A percentile compares a stretch with the other conserved stretches of the same genome.
Evolutionary conservation across 306 rosid species (phyloP).

Genomic region (Pyrus betulifolia): DNA sequence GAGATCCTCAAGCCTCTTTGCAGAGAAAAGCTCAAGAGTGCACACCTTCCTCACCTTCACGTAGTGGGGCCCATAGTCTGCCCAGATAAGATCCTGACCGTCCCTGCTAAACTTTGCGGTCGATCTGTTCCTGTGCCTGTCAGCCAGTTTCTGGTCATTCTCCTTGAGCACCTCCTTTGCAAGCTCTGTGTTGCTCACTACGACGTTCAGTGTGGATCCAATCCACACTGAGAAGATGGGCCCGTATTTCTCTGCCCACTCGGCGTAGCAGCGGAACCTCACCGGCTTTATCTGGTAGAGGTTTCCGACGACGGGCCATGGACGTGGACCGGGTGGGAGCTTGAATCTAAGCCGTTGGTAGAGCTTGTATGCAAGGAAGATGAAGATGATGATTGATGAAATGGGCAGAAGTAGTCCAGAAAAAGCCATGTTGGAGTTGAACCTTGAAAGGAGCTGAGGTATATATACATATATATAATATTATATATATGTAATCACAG

Average conservation of each 20-base stretch:
- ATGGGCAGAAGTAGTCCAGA: slow-evolving; percentile 11
- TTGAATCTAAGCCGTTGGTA: slow-evolving; percentile 49
- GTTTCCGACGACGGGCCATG: slow-evolving; percentile 81
- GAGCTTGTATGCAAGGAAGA: slow-evolving; percentile 33
- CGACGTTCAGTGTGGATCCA: slow-evolving; percentile 62
- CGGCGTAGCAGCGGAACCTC: slow-evolving; percentile 70
- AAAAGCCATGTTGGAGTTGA: background rate
- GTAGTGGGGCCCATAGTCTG: slow-evolving; percentile 93
- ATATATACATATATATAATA: no score
- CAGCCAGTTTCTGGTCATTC: slow-evolving; percentile 63
- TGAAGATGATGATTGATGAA: slow-evolving; percentile 13
- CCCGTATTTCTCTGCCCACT: slow-evolving; percentile 72
- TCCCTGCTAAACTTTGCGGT: slow-evolving; percentile 71
- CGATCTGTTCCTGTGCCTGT: slow-evolving; percentile 62
- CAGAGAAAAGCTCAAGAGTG: slow-evolving; percentile 84
- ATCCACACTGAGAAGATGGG: slow-evolving; percentile 90
- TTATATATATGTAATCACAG: no score
- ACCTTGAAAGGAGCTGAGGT: no score
- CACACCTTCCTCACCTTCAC: slow-evolving; percentile 93
- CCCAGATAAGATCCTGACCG: slow-evolving; percentile 86
- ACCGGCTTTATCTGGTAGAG: slow-evolving; percentile 78
- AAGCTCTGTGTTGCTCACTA: slow-evolving; percentile 56
- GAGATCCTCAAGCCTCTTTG: slow-evolving; percentile 51
- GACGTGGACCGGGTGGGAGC: slow-evolving; percentile 82
- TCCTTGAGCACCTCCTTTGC: slow-evolving; percentile 74